Base-by-base conservation (phyloP, 2,329 filamentous ascomycete genomes). In the Incumbomyces lentus region DNA sequence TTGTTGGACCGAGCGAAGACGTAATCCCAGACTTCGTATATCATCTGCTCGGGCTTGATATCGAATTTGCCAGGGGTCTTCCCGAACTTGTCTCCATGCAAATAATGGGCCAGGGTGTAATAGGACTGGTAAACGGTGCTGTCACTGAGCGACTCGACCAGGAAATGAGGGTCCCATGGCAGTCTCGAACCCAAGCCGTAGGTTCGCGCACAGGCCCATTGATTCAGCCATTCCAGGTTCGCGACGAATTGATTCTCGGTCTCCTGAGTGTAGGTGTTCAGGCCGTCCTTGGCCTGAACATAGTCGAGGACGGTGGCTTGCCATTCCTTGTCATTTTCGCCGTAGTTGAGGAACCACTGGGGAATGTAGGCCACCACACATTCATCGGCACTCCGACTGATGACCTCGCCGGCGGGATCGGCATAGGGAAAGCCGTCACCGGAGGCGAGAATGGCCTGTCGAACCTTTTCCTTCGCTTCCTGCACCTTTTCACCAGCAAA, bases 271-370 rank as follows among this genome's bases (percentile, higher is more conserved):
- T 85, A 96, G 6, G 85, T 86, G 65, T 95, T 85, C 51, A 95
- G 69, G 26, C 77, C 76, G 50, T 81, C 74, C 47, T 73, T 76
- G 60, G 81, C 79, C 46, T 78, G 76, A 39, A 94, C 79, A 62
- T 84, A 82, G 55, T 82, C 75, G 45, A 89, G 71, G 12, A 84
- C 86, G 36, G 76, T 73, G 52, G 84, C 69, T 61, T 85, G 85
- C 92, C 92, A 96, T 41, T 82, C 76, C 36, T 70, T 68, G 57
- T 82, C 78, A 52, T 86, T 86, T 67, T 89, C 85, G 52, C 92
- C 92, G 60, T 98, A 98, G 68, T 95, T 90, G 58, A 98, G 73
- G 69, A 94, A 98, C 89, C 92, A 98, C 68, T 98, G 92, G 58
- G 95, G 90, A 61, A 96, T 81, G 55, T 90, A 81, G 26, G 88